A percentile compares a stretch with the other conserved stretches of the same genome.
phyloP scores from a whole-genome alignment of 257 asterid species.

The Gentiana straminea region DNA sequence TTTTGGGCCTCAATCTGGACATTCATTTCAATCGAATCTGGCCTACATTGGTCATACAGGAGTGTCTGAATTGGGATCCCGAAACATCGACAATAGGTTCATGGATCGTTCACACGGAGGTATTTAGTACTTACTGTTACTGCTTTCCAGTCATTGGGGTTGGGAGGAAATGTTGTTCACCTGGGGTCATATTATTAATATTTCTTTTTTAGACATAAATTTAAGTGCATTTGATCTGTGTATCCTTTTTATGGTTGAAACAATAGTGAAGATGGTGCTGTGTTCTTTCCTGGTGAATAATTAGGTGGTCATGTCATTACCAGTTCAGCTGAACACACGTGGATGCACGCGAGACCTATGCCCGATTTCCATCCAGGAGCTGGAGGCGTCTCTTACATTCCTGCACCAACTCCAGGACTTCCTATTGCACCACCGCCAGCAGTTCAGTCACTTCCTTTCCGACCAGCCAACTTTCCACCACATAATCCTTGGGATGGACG shows the following conservation, averaged over 20 bases:
- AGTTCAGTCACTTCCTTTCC: conserved; percentile 39
- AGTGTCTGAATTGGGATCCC: conserved; percentile 37
- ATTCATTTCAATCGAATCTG: conserved; percentile 58
- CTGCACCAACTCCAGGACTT: conserved; percentile 36
- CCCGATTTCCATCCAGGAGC: conserved; percentile 39
- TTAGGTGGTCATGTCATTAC: conserved; percentile 20
- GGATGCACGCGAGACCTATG: conserved; percentile 37
- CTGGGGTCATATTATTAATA: no score
- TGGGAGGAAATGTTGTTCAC: neutral
- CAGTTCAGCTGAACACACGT: conserved; percentile 23
- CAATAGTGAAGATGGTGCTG: neutral
- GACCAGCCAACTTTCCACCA: conserved; percentile 59
- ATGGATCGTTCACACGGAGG: conserved; percentile 25
- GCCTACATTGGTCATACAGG: conserved; percentile 28
- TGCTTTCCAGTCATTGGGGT: conserved; percentile 7
- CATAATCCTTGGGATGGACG: conserved; percentile 63
- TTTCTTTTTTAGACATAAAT: conserved; percentile 14
- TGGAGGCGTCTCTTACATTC: conserved; percentile 32
- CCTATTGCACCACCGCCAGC: conserved; percentile 47
- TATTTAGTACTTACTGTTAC: conserved; percentile 2
- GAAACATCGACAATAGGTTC: conserved; percentile 17
- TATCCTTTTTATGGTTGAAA: neutral
- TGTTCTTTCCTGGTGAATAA: conserved; percentile 3
- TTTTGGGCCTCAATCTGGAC: conserved; percentile 42
- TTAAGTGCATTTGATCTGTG: conserved; percentile 6